These are phyloP conservation scores for Pseudonitzschia delicatissima DNA, from an alignment of 108 stramenopile species.

Conservation along the genomic window DNA sequence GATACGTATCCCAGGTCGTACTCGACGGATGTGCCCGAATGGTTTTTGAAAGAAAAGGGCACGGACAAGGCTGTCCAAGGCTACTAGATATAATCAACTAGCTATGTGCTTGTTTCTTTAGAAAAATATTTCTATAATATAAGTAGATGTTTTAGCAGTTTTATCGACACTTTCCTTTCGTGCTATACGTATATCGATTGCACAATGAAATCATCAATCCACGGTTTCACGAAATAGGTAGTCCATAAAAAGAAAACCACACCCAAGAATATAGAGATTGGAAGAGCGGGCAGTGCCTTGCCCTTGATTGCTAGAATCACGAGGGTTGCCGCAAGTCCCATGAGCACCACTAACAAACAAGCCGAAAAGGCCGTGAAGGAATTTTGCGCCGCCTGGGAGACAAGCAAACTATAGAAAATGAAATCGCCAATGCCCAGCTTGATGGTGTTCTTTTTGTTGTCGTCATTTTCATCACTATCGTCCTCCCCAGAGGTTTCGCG, in stretches of 20 bases:
- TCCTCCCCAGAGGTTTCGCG: conserved; percentile 27
- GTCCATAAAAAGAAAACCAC: conserved; percentile 78
- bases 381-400: conserved; percentile 87
- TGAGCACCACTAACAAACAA: conserved; percentile 80
- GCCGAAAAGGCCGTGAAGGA: conserved; percentile 90
- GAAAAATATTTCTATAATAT: neutral
- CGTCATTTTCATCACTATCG: neutral
- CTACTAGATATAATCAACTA: neutral
- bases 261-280: conserved; percentile 86
- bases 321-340: conserved; percentile 84
- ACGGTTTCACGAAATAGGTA: conserved; percentile 62
- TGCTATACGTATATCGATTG: conserved; percentile 58
- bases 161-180: neutral
- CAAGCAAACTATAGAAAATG: conserved; percentile 94
- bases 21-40: neutral
- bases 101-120: too few species aligned
- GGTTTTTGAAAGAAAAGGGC: neutral
- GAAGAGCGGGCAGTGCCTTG: conserved; percentile 90
- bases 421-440: conserved; percentile 80
- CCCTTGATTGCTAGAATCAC: conserved; percentile 83
- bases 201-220: conserved; percentile 47
- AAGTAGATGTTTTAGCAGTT: neutral
- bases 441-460: conserved; percentile 19
- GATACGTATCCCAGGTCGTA: neutral
- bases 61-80: neutral